Percentiles rank a stretch among this genome's conserved stretches.
Conservation (phyloP, 1,284 basidiomycete species). For the Phellopilus nigrolimitatus region DNA sequence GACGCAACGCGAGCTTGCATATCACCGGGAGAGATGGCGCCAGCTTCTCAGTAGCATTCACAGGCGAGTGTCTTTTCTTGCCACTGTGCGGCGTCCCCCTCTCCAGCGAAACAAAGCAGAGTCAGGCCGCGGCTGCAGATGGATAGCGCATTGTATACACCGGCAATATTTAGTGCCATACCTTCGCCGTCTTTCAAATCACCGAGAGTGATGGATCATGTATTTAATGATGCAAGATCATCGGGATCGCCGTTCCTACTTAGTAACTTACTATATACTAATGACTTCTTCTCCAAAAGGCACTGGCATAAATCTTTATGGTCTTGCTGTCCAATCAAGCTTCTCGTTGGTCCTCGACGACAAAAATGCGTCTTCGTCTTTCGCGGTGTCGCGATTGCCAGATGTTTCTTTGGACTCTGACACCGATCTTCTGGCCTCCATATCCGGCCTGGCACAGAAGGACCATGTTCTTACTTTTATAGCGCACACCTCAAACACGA, state of each 20-base stretch:
- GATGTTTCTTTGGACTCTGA: constrained; percentile 20
- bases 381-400: not conserved
- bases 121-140: too few species aligned
- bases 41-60: constrained; percentile 51
- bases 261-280: not conserved
- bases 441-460: constrained; percentile 28
- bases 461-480: constrained; percentile 29
- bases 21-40: constrained; percentile 54
- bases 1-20: constrained; percentile 52
- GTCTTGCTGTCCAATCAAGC: constrained; percentile 27
- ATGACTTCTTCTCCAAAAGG: constrained; percentile 22
- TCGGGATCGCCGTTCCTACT: constrained; percentile 15
- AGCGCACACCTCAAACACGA: constrained; percentile 25
- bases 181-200: constrained; percentile 6
- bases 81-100: not conserved
- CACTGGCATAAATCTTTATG: constrained; percentile 52
- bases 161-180: too few species aligned
- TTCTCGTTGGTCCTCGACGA: constrained; percentile 22
- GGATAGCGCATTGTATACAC: too few species aligned
- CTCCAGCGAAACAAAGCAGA: not conserved
- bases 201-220: constrained; percentile 7
- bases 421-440: constrained; percentile 28
- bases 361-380: constrained; percentile 8
- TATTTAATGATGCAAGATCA: constrained; percentile 10
- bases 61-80: constrained; percentile 40